Percentiles rank a stretch among this genome's conserved stretches.
These are phyloP conservation scores for Verticillium isaacii DNA, from an alignment of 2,329 filamentous ascomycete species.

Conservation along the genomic window DNA sequence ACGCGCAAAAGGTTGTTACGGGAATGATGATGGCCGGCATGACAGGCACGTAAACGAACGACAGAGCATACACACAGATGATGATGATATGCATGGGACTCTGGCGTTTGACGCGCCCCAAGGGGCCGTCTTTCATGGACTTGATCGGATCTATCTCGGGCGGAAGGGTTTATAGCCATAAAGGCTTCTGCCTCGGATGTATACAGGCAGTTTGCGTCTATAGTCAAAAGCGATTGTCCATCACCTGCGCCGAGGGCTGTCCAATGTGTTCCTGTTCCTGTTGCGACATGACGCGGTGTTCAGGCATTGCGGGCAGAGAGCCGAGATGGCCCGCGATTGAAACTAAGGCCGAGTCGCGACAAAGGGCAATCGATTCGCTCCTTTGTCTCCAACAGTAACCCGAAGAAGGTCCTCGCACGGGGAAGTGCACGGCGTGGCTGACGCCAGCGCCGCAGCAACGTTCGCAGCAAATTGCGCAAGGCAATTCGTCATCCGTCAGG, in stretches of 20 bases:
- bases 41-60: background rate
- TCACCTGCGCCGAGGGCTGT: background rate
- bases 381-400: too few relatives aligned
- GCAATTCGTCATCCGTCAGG: background rate
- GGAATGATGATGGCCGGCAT: background rate
- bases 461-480: background rate
- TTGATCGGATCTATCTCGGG: background rate
- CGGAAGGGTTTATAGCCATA: background rate
- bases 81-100: background rate
- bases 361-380: too few relatives aligned
- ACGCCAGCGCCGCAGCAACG: background rate
- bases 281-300: too few relatives aligned
- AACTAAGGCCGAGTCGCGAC: too few relatives aligned
- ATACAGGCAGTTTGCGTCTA: background rate
- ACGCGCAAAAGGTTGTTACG: background rate
- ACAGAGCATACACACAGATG: constrained; percentile 1
- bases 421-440: background rate
- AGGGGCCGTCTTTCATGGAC: background rate
- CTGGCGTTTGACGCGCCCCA: background rate
- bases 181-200: background rate
- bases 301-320: too few relatives aligned
- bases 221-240: background rate
- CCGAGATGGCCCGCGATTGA: too few relatives aligned
- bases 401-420: too few relatives aligned
- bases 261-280: too few relatives aligned